These are phyloP conservation scores for Aphanomyces invadans DNA, from an alignment of 352 stramenopile genomes.

Conservation along the genomic window DNA sequence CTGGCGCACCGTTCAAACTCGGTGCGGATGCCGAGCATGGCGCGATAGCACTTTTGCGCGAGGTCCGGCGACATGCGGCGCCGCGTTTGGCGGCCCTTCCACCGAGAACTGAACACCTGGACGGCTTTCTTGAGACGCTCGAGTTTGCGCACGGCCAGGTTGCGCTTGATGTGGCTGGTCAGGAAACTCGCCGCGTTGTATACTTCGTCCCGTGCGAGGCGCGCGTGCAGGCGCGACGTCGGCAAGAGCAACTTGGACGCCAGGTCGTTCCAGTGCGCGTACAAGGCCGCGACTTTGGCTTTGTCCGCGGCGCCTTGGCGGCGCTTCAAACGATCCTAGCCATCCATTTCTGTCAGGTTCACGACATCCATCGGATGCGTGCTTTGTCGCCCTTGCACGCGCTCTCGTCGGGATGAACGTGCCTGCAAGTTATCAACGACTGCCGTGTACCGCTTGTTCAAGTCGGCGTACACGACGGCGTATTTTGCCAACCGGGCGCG, in stretches of 20 bases:
- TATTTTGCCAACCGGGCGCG: conserved; percentile 53
- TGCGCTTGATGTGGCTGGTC: conserved; percentile 62
- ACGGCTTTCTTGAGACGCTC: conserved; percentile 50
- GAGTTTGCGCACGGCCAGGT: conserved; percentile 44
- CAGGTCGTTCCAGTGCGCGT: conserved; percentile 49
- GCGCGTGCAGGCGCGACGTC: conserved; percentile 38
- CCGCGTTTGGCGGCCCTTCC: conserved; percentile 62
- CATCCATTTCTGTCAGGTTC: too few species aligned
- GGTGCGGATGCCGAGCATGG: conserved; percentile 64
- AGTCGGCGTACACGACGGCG: conserved; percentile 43
- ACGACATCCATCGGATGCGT: too few species aligned
- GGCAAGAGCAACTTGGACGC: conserved; percentile 44
- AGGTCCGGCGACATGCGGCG: conserved; percentile 58
- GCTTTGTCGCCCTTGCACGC: too few species aligned
- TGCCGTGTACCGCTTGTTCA: conserved; percentile 41
- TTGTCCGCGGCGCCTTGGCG: conserved; percentile 48
- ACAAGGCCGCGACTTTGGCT: conserved; percentile 42
- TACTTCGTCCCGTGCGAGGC: conserved; percentile 51
- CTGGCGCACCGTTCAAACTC: conserved; percentile 81
- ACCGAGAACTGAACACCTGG: conserved; percentile 69
- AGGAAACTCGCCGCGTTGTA: conserved; percentile 62
- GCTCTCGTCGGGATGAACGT: too few species aligned
- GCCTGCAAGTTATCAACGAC: conserved; percentile 40
- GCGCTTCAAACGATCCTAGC: conserved; percentile 59
- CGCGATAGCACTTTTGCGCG: conserved; percentile 64